Conservation (phyloP, 2,329 filamentous ascomycete species). For the Hypoxylon sp. region DNA sequence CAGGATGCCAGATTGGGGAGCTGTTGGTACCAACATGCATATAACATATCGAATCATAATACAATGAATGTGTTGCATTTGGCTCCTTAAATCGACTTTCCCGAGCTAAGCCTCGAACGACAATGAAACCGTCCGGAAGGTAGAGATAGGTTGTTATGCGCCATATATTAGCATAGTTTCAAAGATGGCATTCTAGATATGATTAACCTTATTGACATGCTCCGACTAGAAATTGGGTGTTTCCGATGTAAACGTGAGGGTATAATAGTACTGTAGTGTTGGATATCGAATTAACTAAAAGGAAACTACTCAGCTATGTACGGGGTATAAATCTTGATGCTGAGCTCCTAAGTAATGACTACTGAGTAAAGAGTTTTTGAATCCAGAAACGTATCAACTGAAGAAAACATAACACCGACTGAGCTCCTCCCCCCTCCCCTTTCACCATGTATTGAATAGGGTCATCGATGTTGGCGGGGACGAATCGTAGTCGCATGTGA, state of each 20-base stretch:
- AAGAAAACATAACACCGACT: neutral
- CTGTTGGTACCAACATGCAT: conserved; percentile 15
- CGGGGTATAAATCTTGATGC: conserved; percentile 17
- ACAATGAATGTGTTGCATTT: neutral
- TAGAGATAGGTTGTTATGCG: neutral
- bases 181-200: neutral
- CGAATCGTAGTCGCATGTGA: neutral
- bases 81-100: neutral
- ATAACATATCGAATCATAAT: neutral
- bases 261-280: neutral
- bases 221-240: neutral
- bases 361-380: neutral
- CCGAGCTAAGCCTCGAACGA: conserved; percentile 2
- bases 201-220: neutral
- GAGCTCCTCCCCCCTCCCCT: no score
- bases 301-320: neutral
- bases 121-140: neutral
- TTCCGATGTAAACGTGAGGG: neutral
- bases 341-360: neutral
- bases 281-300: neutral
- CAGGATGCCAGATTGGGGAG: neutral
- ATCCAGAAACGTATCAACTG: neutral
- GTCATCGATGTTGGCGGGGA: no score
- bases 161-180: neutral
- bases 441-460: no score